Base-by-base conservation (phyloP, 257 asterid species). In the Gynochthodes officinalis region DNA sequence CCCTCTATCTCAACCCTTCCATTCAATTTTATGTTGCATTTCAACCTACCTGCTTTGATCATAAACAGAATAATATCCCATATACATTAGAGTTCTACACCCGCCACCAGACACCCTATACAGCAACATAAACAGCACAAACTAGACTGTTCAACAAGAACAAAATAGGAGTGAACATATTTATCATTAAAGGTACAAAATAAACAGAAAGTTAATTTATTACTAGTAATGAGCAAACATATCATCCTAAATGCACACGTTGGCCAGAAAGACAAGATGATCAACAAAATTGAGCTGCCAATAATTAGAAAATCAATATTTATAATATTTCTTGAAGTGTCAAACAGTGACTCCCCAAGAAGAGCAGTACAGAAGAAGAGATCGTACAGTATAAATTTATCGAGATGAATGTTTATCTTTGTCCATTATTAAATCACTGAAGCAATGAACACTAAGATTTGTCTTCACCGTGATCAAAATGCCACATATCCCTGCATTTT, bases 1-100 rank as follows among this genome's bases (percentile, higher is more conserved):
- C 89, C 89, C 67, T 84, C 85, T 62, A 84, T 80, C 49, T 60
- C 73, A 50, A 84, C 86, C 69, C 75, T 80, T 18, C 89, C 89
- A 27, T 75, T 81, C 12, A 55, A 40, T n/a, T 84, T 77, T 43
- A 84, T 62, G 35, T 76, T 71, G 73, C 81, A 84, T 64, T 76
- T 80, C 58, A 82, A 28, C 35, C 66, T 57, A 79, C 75, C 89
- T 84, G 80, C 53, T 27, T 55, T 8, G 10, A 49, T 64, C 16
- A 64, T 4, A 8, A 16, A n/a, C 30, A 53, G 14, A 64, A 37
- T 37, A 18, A 46, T 15, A 46, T 46, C 19, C 67, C 28, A 19
- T 61, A 25, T 21, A 27, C 4, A 46, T 35, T 33, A 61, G 67
- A 21, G 28, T 44, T 58, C 43, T 46, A 32, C 19, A 48, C 30